Base-by-base conservation (phyloP, 2,329 filamentous ascomycete genomes). In the Penicillium sp. region DNA sequence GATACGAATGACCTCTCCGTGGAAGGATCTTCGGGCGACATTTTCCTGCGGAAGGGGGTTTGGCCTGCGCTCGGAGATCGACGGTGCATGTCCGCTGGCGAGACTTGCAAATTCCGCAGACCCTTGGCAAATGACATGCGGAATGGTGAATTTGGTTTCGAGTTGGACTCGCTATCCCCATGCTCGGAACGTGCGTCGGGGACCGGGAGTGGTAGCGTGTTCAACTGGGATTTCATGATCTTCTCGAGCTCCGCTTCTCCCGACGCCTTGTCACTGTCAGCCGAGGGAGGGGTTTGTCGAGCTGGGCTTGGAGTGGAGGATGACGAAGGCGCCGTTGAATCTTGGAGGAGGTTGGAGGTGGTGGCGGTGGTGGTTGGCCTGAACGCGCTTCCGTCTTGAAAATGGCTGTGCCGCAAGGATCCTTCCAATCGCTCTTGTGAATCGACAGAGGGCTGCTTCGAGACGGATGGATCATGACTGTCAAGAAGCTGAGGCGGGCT, bases 141-240 rank as follows among this genome's bases (percentile, higher is more conserved):
- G 50, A 68, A 70, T 4, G 67, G 65, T 5, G 68, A 69, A 39
- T 46, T 64, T 13, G 63, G 54, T 50, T 69, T 68, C 11, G 55
- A 60, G 32, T 43, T 48, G 6, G 58, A 54, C 13, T 65, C 61
- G 29, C 48, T 48, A 39, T 68, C 60, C n/a, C 55, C 55, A 38
- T 58, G 56, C 13, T 66, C 59, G 13, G 54, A 46, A 36, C 52
- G 60, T 28, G 51, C 47, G 8, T 48, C 47, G 4, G 55, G 37
- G 34, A 58, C 44, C 8, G 62, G 62, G 18, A 50, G 49, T 42
- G 66, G 66, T 12, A 62, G 63, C 39, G 49, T 53, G 43, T 61
- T 66, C 24, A 53, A 48, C 32, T 62, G 63, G 4, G 59, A 48
- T 13, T 56, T 60, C 34, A 64, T 46, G 18, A 44, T 46, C 8